Evolutionary conservation across 2,329 filamentous ascomycete species (phyloP).

Genomic region (Stagonosporopsis tanaceti): DNA sequence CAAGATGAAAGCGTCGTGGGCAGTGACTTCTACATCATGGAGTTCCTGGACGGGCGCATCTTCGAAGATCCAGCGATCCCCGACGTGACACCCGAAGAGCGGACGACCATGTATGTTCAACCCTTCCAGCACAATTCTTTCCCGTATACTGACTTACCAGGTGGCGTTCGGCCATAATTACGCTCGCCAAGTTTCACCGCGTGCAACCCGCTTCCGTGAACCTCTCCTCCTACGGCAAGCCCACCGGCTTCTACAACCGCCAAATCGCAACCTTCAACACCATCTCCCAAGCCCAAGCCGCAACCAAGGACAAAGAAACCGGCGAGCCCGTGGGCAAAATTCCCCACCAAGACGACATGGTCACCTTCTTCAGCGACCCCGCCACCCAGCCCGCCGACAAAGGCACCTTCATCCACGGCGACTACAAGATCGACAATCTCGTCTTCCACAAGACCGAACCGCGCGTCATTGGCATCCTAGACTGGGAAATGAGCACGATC

Average conservation of each 20-base stretch:
- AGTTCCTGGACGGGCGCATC: slow-evolving; percentile 91
- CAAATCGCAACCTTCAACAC: slow-evolving; percentile 84
- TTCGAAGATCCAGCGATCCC: slow-evolving; percentile 89
- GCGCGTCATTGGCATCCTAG: slow-evolving; percentile 88
- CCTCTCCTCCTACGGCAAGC: slow-evolving; percentile 76
- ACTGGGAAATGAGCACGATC: slow-evolving; percentile 95
- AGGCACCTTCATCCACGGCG: slow-evolving; percentile 84
- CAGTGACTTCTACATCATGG: slow-evolving; percentile 97
- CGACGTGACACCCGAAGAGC: slow-evolving; percentile 70
- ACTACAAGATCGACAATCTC: slow-evolving; percentile 81
- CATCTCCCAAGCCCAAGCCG: slow-evolving; percentile 80
- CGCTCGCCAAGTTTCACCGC: slow-evolving; percentile 84
- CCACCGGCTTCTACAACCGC: slow-evolving; percentile 80
- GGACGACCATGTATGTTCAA: slow-evolving; percentile 69
- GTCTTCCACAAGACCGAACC: slow-evolving; percentile 87
- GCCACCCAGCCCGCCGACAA: slow-evolving; percentile 77
- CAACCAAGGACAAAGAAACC: slow-evolving; percentile 78
- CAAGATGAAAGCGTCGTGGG: slow-evolving; percentile 82
- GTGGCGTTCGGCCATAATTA: slow-evolving; percentile 84
- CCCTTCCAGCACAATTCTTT: not conserved
- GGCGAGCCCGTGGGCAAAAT: slow-evolving; percentile 79
- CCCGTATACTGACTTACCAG: slow-evolving; percentile 46
- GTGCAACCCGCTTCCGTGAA: slow-evolving; percentile 73
- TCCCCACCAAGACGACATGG: slow-evolving; percentile 82
- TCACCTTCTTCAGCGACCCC: slow-evolving; percentile 77